Conservation (phyloP, 371 early-diverging fungal species). For the Circinella umbellata region DNA sequence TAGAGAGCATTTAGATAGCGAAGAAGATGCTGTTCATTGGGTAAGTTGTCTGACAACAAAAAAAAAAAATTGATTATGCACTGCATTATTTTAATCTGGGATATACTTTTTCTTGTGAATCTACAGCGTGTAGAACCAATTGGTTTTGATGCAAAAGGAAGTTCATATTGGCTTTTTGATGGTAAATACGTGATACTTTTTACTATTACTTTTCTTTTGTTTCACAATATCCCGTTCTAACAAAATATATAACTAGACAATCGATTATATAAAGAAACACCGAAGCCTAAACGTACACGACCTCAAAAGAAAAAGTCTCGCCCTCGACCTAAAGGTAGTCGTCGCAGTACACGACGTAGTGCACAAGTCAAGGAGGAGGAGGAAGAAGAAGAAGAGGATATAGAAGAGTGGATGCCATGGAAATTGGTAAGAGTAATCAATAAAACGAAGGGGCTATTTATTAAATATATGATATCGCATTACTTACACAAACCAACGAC, state of each 20-base stretch:
- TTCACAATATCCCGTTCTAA: neutral
- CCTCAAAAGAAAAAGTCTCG: conserved; percentile 21
- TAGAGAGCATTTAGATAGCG: conserved; percentile 56
- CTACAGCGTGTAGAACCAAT: conserved; percentile 78
- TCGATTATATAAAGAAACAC: conserved; percentile 66
- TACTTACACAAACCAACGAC: neutral
- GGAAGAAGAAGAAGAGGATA: conserved; percentile 30
- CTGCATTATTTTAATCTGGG: neutral
- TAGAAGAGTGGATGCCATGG: conserved; percentile 50
- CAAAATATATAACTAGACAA: conserved; percentile 53
- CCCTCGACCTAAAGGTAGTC: conserved; percentile 19
- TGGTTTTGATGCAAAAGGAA: conserved; percentile 69
- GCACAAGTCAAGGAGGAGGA: conserved; percentile 29
- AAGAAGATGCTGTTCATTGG: conserved; percentile 71
- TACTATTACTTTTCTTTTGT: neutral
- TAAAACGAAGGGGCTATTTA: neutral
- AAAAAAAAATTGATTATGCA: too few relatives aligned
- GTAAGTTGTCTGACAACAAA: conserved; percentile 31
- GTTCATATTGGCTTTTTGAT: conserved; percentile 81
- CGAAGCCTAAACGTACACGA: conserved; percentile 38
- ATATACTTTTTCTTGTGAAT: neutral
- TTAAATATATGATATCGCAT: too few relatives aligned
- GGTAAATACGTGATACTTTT: conserved; percentile 40
- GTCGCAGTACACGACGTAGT: conserved; percentile 29
- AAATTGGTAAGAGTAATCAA: conserved; percentile 35